Evolutionary conservation across 306 rosid genomes (phyloP).

Genomic region (Dalbergia oliveri): DNA sequence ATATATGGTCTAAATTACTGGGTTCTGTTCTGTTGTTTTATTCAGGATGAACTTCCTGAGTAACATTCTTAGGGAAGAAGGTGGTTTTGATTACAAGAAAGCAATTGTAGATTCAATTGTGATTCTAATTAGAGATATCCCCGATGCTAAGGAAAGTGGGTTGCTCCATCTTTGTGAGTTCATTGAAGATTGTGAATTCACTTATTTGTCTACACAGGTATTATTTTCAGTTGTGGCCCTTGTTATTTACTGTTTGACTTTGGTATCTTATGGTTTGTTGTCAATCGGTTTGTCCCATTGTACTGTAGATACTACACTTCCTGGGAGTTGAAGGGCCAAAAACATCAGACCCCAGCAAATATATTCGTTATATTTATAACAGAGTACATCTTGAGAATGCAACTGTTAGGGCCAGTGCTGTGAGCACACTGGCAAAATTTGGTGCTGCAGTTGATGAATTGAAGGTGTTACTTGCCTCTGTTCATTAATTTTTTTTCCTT

Average conservation of each 20-base stretch:
- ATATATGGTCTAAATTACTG: slow-evolving; percentile 35
- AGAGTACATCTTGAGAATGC: slow-evolving; percentile 99
- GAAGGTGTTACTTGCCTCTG: slow-evolving; percentile 62
- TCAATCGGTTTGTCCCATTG: slow-evolving; percentile 22
- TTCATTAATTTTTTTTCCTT: slow-evolving; percentile 27
- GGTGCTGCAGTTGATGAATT: slow-evolving; percentile 89
- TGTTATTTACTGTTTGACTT: slow-evolving; percentile 31
- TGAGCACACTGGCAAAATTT: slow-evolving; percentile 97
- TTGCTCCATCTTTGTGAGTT: slow-evolving; percentile 99
- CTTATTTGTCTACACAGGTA: slow-evolving; percentile 98
- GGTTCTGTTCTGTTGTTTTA: slow-evolving; percentile 16
- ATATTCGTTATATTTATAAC: slow-evolving; percentile 91
- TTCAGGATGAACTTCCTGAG: slow-evolving; percentile 97
- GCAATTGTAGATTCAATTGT: slow-evolving; percentile 98
- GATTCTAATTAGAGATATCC: slow-evolving; percentile 93
- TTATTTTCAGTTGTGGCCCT: slow-evolving; percentile 39
- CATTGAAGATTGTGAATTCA: slow-evolving; percentile 98
- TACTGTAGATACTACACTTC: slow-evolving; percentile 87
- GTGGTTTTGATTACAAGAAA: slow-evolving; percentile 98
- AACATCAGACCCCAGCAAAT: slow-evolving; percentile 97
- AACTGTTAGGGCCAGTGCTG: slow-evolving; percentile 97
- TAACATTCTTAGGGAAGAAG: slow-evolving; percentile 99
- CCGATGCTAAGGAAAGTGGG: slow-evolving; percentile 96
- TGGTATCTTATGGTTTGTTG: slow-evolving; percentile 28
- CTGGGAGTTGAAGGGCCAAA: slow-evolving; percentile 98